phyloP scores from a whole-genome alignment of 2,329 filamentous ascomycete species.

The Tolypocladium album region DNA sequence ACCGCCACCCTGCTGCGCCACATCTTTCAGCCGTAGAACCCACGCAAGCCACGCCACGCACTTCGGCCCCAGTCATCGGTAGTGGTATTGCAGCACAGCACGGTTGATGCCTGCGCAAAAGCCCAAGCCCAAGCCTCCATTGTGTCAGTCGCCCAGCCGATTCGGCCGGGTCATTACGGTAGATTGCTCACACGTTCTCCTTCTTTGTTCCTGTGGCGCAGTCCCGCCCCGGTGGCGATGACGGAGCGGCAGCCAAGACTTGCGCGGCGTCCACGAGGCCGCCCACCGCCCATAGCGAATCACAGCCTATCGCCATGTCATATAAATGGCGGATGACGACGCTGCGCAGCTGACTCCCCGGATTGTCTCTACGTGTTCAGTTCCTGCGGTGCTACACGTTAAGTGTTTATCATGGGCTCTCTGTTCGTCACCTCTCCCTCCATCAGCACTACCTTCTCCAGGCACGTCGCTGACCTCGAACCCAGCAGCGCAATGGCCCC shows the following conservation, averaged over 20 bases:
- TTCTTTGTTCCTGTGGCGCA: background rate
- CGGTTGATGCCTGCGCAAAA: background rate
- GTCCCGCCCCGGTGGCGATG: background rate
- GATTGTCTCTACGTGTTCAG: background rate
- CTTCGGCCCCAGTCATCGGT: no score
- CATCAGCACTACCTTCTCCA: background rate
- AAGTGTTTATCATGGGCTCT: conserved; percentile 5
- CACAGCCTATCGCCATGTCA: background rate
- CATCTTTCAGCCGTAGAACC: background rate
- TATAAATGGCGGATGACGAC: background rate
- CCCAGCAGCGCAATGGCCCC: conserved; percentile 22
- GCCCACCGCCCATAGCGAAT: background rate
- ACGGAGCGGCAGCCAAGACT: background rate
- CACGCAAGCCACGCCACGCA: no score
- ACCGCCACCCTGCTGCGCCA: background rate
- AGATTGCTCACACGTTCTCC: background rate
- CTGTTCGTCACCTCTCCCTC: conserved; percentile 1
- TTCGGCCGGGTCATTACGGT: background rate
- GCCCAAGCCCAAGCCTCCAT: background rate
- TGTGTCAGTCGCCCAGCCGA: background rate
- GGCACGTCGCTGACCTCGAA: conserved; percentile 5
- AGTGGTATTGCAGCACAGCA: no score
- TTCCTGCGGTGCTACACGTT: background rate
- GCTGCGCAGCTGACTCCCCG: background rate
- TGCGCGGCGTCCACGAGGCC: background rate